phyloP scores from a whole-genome alignment of 1,139 yeast genomes.

The Sugiyamaella paludigena region DNA sequence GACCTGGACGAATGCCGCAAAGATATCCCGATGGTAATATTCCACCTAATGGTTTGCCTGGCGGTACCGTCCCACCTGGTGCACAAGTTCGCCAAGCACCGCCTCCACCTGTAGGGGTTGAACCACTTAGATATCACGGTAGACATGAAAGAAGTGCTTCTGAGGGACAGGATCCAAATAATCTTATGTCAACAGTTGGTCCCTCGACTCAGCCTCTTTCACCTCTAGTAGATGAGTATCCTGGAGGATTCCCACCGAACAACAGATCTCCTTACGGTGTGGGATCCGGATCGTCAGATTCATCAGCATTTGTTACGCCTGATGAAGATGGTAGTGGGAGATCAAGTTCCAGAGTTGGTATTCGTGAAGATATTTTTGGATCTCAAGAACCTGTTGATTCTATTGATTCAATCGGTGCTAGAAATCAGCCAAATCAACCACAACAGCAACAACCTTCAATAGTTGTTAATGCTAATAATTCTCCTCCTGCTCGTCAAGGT shows the following conservation, averaged over 20 bases:
- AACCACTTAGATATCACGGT: conserved; percentile 4
- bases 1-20: background rate
- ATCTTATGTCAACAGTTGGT: conserved; percentile 29
- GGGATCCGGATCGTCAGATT: conserved; percentile 5
- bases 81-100: conserved; percentile 8
- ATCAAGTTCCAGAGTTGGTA: conserved; percentile 17
- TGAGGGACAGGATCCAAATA: conserved; percentile 35
- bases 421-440: conserved; percentile 17
- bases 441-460: conserved; percentile 11
- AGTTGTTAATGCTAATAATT: background rate
- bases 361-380: conserved; percentile 26
- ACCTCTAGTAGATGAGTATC: conserved; percentile 19
- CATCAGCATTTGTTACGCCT: conserved; percentile 6
- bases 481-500: conserved; percentile 8
- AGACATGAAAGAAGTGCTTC: conserved; percentile 35
- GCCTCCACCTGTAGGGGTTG: conserved; percentile 6
- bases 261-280: background rate
- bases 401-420: conserved; percentile 21
- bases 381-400: conserved; percentile 26
- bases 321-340: conserved; percentile 12
- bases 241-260: conserved; percentile 1
- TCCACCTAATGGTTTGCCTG: conserved; percentile 3
- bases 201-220: conserved; percentile 32
- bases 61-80: conserved; percentile 8
- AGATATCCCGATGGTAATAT: background rate